Percentiles rank a stretch among this genome's conserved stretches.
These are phyloP conservation scores for Aspergillus quadricinctus DNA, from an alignment of 2,329 filamentous ascomycete genomes.

Conservation along the genomic window DNA sequence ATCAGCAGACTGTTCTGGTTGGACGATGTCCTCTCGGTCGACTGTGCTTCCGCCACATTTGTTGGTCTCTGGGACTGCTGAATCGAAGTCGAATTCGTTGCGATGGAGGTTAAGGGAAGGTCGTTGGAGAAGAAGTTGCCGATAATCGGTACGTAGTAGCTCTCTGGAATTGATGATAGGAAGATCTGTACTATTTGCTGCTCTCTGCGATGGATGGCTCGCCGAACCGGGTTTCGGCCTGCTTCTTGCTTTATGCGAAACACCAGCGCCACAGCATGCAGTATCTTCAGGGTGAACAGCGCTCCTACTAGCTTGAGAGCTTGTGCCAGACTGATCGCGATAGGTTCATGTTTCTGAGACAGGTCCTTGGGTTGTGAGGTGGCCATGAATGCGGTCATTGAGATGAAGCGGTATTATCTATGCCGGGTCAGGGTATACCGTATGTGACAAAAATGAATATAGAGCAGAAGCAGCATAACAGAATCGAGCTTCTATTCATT, in stretches of 20 bases:
- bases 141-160: slow-evolving; percentile 7
- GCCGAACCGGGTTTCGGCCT: slow-evolving; percentile 10
- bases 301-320: slow-evolving; percentile 16
- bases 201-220: slow-evolving; percentile 20
- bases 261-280: slow-evolving; percentile 19
- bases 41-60: neutral
- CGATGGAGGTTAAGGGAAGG: neutral
- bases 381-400: neutral
- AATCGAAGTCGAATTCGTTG: neutral
- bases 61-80: neutral
- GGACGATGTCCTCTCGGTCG: neutral
- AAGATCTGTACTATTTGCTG: slow-evolving; percentile 18
- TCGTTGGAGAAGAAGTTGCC: slow-evolving; percentile 6
- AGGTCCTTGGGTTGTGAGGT: neutral
- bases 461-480: neutral
- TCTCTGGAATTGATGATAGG: slow-evolving; percentile 12
- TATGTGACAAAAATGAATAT: neutral
- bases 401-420: neutral
- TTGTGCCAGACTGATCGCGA: slow-evolving; percentile 6
- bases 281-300: slow-evolving; percentile 21
- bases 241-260: slow-evolving; percentile 9
- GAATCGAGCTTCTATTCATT: neutral
- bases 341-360: neutral
- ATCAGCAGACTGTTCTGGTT: neutral
- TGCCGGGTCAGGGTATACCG: neutral